Conservation (phyloP, 1,284 basidiomycete species). For the Thelephora terrestris region DNA sequence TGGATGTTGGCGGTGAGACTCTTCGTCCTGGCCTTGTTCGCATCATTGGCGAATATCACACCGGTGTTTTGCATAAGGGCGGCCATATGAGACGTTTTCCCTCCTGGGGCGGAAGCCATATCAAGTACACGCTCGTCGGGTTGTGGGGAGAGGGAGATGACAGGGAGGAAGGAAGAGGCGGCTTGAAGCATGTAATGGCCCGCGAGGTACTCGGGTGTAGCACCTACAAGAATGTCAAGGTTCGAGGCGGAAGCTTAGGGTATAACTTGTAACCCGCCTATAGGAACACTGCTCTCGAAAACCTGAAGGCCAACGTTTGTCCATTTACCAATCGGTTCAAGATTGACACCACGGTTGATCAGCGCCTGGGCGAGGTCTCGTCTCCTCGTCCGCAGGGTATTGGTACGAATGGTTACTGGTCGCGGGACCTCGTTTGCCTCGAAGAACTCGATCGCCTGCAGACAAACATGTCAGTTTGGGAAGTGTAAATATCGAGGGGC, state of each 20-base stretch:
- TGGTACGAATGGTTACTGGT: conserved; percentile 96
- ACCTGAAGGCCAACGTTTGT: conserved; percentile 97
- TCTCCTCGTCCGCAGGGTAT: conserved; percentile 89
- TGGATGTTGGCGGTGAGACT: conserved; percentile 95
- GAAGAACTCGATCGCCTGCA: conserved; percentile 93
- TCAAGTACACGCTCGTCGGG: conserved; percentile 93
- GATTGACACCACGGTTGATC: conserved; percentile 92
- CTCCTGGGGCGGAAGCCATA: conserved; percentile 98
- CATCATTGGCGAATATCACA: conserved; percentile 96
- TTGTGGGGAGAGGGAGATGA: conserved; percentile 90
- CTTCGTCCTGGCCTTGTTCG: conserved; percentile 93
- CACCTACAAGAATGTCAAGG: conserved; percentile 35
- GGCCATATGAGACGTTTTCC: conserved; percentile 94
- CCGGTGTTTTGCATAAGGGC: conserved; percentile 98
- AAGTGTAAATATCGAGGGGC: conserved; percentile 11
- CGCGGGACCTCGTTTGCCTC: conserved; percentile 96
- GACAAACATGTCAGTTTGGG: conserved; percentile 8
- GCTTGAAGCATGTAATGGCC: conserved; percentile 99
- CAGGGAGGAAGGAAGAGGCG: conserved; percentile 97
- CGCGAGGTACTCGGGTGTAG: conserved; percentile 97
- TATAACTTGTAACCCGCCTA: conserved; percentile 39
- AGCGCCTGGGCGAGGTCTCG: conserved; percentile 92
- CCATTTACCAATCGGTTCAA: conserved; percentile 99
- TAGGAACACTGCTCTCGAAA: conserved; percentile 93
- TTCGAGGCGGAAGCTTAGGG: neutral